Evolutionary conservation across 768 basidiomycete species (phyloP).

Genomic region (Harrya chromipes): DNA sequence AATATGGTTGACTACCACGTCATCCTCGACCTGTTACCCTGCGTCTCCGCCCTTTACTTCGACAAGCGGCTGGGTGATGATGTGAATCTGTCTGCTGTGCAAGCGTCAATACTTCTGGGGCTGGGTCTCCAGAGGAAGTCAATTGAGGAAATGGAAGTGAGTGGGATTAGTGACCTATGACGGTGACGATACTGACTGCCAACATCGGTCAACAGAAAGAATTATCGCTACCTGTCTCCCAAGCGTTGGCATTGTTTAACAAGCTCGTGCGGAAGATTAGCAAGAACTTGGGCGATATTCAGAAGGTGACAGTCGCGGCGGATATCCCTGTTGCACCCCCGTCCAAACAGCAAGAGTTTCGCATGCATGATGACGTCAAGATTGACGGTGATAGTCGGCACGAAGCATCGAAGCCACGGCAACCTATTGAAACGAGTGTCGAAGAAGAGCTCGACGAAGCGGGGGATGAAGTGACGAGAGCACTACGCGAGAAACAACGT

Average conservation of each 20-base stretch:
- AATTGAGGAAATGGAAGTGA: slow-evolving; percentile 85
- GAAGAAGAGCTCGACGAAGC: slow-evolving; percentile 76
- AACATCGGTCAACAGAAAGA: slow-evolving; percentile 50
- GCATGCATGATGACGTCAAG: slow-evolving; percentile 13
- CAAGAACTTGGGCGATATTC: slow-evolving; percentile 70
- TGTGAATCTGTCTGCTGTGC: slow-evolving; percentile 76
- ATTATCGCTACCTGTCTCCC: slow-evolving; percentile 79
- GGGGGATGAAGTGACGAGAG: slow-evolving; percentile 59
- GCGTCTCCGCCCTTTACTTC: slow-evolving; percentile 80
- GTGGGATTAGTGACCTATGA: slow-evolving; percentile 11
- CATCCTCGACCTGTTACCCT: slow-evolving; percentile 87
- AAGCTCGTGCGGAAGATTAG: slow-evolving; percentile 87
- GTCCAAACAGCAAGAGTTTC: slow-evolving; percentile 16
- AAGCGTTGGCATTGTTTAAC: slow-evolving; percentile 85
- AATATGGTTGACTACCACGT: slow-evolving; percentile 97
- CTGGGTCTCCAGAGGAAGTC: slow-evolving; percentile 87
- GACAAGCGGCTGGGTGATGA: slow-evolving; percentile 65
- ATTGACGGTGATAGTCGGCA: slow-evolving; percentile 2
- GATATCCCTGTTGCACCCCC: slow-evolving; percentile 49
- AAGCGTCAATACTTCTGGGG: slow-evolving; percentile 87
- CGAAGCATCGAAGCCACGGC: slow-evolving; percentile 31
- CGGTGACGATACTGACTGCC: slow-evolving; percentile 1
- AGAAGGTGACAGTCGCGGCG: slow-evolving; percentile 71
- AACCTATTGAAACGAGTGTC: slow-evolving; percentile 44
- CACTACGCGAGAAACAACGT: slow-evolving; percentile 66